phyloP scores from a whole-genome alignment of 345 rosid species.

The Murraya koenigii region DNA sequence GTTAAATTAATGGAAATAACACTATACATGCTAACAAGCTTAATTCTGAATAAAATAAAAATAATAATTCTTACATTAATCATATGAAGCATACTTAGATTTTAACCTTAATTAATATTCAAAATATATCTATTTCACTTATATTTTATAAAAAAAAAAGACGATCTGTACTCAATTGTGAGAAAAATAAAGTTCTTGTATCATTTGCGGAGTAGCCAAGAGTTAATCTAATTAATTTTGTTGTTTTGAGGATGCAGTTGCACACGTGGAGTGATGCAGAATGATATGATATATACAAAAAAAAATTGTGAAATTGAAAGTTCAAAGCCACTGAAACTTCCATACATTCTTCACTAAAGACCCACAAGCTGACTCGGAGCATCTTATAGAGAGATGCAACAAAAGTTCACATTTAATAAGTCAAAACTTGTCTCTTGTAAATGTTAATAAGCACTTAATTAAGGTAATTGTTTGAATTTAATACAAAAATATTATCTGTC shows the following conservation, averaged over 20 bases:
- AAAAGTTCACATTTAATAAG: slow-evolving; percentile 8
- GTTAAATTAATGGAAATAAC: too few relatives aligned
- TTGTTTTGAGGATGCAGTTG: slow-evolving; percentile 17
- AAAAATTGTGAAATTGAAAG: neutral
- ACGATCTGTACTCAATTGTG: too few relatives aligned
- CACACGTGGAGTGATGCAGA: slow-evolving; percentile 18
- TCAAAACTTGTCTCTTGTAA: slow-evolving; percentile 13
- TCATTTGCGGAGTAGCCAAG: too few relatives aligned
- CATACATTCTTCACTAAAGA: slow-evolving; percentile 18
- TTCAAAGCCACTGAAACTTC: slow-evolving; percentile 22
- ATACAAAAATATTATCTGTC: neutral
- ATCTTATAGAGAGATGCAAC: neutral
- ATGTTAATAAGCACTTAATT: neutral
- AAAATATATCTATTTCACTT: too few relatives aligned
- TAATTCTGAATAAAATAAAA: too few relatives aligned
- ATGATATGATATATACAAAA: neutral
- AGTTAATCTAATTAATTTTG: too few relatives aligned
- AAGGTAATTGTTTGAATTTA: neutral
- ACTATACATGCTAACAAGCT: too few relatives aligned
- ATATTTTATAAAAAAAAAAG: too few relatives aligned
- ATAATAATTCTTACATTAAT: too few relatives aligned
- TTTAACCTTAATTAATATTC: too few relatives aligned
- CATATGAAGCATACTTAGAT: too few relatives aligned
- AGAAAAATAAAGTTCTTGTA: too few relatives aligned
- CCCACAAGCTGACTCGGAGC: slow-evolving; percentile 29